Evolutionary conservation across 192 early-diverging fungal species (phyloP).

Genomic region (Coemansia reversa): DNA sequence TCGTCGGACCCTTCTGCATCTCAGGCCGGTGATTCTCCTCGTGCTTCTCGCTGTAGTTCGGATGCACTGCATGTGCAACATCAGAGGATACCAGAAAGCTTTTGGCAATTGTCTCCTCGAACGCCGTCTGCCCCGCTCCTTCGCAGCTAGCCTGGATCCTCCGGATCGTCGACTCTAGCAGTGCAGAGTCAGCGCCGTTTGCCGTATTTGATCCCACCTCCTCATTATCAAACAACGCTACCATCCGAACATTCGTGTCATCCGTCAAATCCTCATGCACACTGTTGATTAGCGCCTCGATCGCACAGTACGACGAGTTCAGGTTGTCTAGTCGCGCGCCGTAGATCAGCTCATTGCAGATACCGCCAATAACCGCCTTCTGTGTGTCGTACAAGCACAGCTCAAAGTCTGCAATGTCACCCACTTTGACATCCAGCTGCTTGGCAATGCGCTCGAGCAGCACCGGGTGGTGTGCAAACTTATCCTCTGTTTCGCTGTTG

Average conservation of each 20-base stretch:
- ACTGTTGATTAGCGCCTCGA: slow-evolving; percentile 57
- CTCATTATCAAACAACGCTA: slow-evolving; percentile 97
- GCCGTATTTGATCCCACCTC: slow-evolving; percentile 92
- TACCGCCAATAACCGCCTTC: slow-evolving; percentile 84
- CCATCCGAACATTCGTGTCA: slow-evolving; percentile 69
- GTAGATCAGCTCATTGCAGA: slow-evolving; percentile 90
- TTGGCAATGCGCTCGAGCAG: slow-evolving; percentile 76
- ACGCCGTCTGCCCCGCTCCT: slow-evolving; percentile 56
- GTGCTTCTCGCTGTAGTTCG: slow-evolving; percentile 90
- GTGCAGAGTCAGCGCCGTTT: slow-evolving; percentile 90
- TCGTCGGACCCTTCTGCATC: slow-evolving; percentile 92
- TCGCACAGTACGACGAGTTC: slow-evolving; percentile 90
- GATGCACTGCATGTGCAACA: slow-evolving; percentile 91
- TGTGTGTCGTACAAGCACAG: slow-evolving; percentile 97
- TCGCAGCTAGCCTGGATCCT: slow-evolving; percentile 58
- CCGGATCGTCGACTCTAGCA: slow-evolving; percentile 72
- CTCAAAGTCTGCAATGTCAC: slow-evolving; percentile 92
- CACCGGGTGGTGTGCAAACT: slow-evolving; percentile 71
- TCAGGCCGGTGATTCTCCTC: slow-evolving; percentile 90
- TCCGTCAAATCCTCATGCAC: slow-evolving; percentile 18
- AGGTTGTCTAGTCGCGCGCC: slow-evolving; percentile 94
- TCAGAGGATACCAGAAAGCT: slow-evolving; percentile 88
- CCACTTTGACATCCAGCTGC: slow-evolving; percentile 61
- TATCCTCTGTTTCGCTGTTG: slow-evolving; percentile 10
- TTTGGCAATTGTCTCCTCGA: slow-evolving; percentile 80